Base-by-base conservation (phyloP, 768 basidiomycete genomes). In the Kwoniella dejecticola region DNA sequence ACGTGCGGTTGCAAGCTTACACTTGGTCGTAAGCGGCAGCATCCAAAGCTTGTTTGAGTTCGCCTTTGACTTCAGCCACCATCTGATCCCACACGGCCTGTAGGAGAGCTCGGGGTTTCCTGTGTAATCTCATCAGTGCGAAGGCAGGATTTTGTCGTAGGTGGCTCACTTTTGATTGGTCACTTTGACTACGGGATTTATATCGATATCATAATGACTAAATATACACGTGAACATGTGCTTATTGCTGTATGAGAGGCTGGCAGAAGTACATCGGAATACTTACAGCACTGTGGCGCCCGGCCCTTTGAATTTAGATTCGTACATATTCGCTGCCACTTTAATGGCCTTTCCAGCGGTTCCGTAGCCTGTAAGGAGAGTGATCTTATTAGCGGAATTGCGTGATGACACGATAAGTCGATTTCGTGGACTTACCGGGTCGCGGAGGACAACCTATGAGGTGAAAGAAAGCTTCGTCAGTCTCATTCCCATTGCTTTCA, bases 121-220 rank as follows among this genome's bases (percentile, higher is more conserved):
- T 72, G 52, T n/a, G n/a, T n/a, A 27, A 15, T 56, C 62, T 63
- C 42, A n/a, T n/a, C n/a, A n/a, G n/a, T n/a, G n/a, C n/a, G n/a
- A n/a, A n/a, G n/a, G n/a, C 33, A 56, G 49, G 33, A 36, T 36
- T 36, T 7, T 36, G 27, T 26, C 19, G 7, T 17, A 19, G 21
- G 38, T 8, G 47, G 31, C 68, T 61, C 45, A 69, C 74, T 75
- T 76, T 56, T 77, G 73, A 54, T 68, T 65, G 27, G 70, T 60
- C n/a, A 72, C 71, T 63, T 76, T 75, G 55, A 77, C 74, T 47
- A 77, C 71, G 3, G 77, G 77, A 57, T 71, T 69, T 57, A 78
- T 77, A 15, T 78, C 77, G 29, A 77, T 66, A 45, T 78, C 77
- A 60, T 78, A 78, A 53, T 77, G 75, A 60, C 74, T 73, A 27